Conservation (phyloP, 106 monocot genomes). For the Cymbidium sinense region DNA sequence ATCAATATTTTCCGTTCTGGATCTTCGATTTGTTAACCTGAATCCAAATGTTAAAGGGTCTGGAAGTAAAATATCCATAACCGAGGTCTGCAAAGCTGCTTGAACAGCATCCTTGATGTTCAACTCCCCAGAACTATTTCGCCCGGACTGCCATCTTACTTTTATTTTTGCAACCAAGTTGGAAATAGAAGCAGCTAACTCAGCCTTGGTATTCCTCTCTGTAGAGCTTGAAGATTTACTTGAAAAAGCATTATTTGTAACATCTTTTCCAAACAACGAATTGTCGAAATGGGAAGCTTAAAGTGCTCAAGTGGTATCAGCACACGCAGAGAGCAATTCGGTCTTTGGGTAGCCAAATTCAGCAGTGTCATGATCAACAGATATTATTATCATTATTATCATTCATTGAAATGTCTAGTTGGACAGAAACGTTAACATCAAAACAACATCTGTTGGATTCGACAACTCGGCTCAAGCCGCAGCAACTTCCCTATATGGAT, state of each 20-base stretch:
- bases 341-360: slow-evolving; percentile 52
- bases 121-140: slow-evolving; percentile 92
- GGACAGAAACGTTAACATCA: slow-evolving; percentile 71
- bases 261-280: slow-evolving; percentile 61
- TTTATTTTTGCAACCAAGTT: slow-evolving; percentile 82
- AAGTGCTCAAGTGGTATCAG: slow-evolving; percentile 90
- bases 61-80: slow-evolving; percentile 86
- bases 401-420: slow-evolving; percentile 23
- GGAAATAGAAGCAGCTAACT: slow-evolving; percentile 76
- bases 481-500: slow-evolving; percentile 84
- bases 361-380: slow-evolving; percentile 8
- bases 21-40: slow-evolving; percentile 32
- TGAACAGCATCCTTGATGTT: slow-evolving; percentile 91
- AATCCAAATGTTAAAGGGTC: slow-evolving; percentile 93
- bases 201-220: slow-evolving; percentile 69
- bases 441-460: slow-evolving; percentile 97
- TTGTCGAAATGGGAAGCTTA: slow-evolving; percentile 78
- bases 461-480: slow-evolving; percentile 90
- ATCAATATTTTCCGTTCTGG: not conserved
- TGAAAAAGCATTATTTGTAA: slow-evolving; percentile 17
- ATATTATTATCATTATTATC: slow-evolving; percentile 10
- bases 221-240: slow-evolving; percentile 15
- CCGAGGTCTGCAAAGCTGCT: slow-evolving; percentile 73
- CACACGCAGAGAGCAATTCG: slow-evolving; percentile 83
- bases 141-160: slow-evolving; percentile 83